Conservation (phyloP, 179 eudicot genomes). For the Monotropa hypopitys region DNA sequence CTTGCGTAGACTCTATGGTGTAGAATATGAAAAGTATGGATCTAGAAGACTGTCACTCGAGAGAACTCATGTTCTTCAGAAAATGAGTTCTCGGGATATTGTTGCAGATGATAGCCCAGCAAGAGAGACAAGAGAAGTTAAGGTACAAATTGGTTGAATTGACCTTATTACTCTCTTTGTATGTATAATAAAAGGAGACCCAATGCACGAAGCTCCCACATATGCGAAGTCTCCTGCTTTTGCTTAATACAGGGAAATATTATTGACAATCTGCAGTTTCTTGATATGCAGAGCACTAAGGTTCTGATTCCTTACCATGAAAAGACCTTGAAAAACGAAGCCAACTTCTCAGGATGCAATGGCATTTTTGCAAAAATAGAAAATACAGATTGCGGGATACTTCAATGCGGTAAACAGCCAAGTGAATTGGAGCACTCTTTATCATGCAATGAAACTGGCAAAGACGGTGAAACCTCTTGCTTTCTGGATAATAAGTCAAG, state of each 20-base stretch:
- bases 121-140: neutral
- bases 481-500: neutral
- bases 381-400: neutral
- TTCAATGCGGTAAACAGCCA: neutral
- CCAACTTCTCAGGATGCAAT: constrained; percentile 6
- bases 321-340: neutral
- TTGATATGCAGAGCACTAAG: neutral
- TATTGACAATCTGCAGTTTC: neutral
- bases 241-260: neutral
- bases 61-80: neutral
- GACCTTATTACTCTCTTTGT: neutral
- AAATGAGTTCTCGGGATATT: constrained; percentile 5
- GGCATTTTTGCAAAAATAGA: neutral
- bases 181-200: too few species aligned
- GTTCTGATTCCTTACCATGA: neutral
- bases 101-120: neutral
- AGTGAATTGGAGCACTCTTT: neutral
- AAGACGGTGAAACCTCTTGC: neutral
- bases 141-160: neutral
- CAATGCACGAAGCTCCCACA: too few species aligned
- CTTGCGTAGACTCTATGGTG: neutral
- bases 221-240: neutral
- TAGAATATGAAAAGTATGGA: neutral
- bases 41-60: neutral
- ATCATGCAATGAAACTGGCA: neutral